Evolutionary conservation across 1,284 basidiomycete species (phyloP), one percentile per base, ranked within the genome.

Genomic region (Marasmius fiardii): DNA sequence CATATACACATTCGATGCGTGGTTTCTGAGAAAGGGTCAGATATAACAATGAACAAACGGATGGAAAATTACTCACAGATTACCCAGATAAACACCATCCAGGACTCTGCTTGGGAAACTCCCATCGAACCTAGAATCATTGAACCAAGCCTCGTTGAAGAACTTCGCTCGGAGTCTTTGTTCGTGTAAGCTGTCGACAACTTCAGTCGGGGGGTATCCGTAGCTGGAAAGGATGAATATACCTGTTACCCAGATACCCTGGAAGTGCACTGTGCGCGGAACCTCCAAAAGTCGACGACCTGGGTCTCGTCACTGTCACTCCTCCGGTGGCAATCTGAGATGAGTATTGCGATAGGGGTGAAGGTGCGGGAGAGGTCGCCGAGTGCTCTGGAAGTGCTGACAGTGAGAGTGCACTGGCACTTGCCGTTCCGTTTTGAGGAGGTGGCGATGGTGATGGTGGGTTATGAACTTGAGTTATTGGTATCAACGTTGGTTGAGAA

Each of bases 1-100:
- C 94, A 99, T 97, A 65, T 92, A 90, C 43, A 88, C 94, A 68
- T 99, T 99, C 45, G 89, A 81, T 0, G 96, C 96, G 63, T 98
- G 96, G 65, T 93, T 92, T 65, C 90, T 92, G 52, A 18, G 41
- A 49, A 54, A 53, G 28, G 0, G 51, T 21, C 39, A 31, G 21
- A 18, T 31, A 7, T 24, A 7, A 58, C 48, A 51, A 56, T n/a
- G n/a, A 33, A 14, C n/a, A 28, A 43, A 49, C 37, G 49, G 56
- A 49, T 56, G 58, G 57, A 56, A 57, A 60, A 26, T 61, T 14
- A 84, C 90, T 71, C 67, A 92, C 89, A 97, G 69, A 71, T 98
- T 98, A 53, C 96, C 95, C 47, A 99, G 83, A 74, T 98, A 99
- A 65, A 99, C 79, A 75, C 94, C 96, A 41, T 93, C 93, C 58